phyloP scores from a whole-genome alignment of 108 stramenopile species.

The Cylindrotheca fusiformis region DNA sequence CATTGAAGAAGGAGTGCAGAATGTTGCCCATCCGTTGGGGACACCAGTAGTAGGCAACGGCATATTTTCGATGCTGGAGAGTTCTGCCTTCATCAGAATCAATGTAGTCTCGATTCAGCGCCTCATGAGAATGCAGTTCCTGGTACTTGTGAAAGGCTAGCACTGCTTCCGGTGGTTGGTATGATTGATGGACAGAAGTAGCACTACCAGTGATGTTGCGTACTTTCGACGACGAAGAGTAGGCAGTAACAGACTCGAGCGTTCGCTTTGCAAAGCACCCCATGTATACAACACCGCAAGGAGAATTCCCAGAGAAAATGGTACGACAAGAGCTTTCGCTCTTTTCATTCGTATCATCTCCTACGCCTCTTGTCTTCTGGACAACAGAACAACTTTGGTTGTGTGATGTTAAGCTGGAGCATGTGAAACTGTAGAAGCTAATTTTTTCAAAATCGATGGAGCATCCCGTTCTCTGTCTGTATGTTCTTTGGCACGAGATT shows the following conservation, averaged over 20 bases:
- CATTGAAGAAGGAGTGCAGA: constrained; percentile 29
- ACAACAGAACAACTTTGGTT: too few species aligned
- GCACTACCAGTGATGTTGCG: not conserved
- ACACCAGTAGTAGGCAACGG: constrained; percentile 31
- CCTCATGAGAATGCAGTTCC: constrained; percentile 8
- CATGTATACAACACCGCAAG: too few species aligned
- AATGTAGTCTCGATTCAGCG: constrained; percentile 1
- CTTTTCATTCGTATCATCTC: too few species aligned
- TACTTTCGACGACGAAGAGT: not conserved
- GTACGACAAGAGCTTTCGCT: too few species aligned
- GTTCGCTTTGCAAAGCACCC: too few species aligned
- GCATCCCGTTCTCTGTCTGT: constrained; percentile 9
- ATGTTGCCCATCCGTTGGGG: constrained; percentile 32
- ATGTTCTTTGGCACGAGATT: not conserved
- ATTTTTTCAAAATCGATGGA: too few species aligned
- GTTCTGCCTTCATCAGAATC: not conserved
- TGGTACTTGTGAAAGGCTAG: constrained; percentile 8
- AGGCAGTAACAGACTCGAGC: not conserved
- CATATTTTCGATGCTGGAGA: constrained; percentile 15
- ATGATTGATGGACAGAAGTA: too few species aligned
- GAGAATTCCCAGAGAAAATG: too few species aligned
- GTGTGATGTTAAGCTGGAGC: too few species aligned
- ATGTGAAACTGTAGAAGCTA: too few species aligned
- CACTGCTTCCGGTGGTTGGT: too few species aligned
- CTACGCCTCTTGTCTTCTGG: too few species aligned